Percentiles rank a stretch among this genome's conserved stretches.
phyloP scores from a whole-genome alignment of 1,284 basidiomycete species.

The Jaminaea rosea region DNA sequence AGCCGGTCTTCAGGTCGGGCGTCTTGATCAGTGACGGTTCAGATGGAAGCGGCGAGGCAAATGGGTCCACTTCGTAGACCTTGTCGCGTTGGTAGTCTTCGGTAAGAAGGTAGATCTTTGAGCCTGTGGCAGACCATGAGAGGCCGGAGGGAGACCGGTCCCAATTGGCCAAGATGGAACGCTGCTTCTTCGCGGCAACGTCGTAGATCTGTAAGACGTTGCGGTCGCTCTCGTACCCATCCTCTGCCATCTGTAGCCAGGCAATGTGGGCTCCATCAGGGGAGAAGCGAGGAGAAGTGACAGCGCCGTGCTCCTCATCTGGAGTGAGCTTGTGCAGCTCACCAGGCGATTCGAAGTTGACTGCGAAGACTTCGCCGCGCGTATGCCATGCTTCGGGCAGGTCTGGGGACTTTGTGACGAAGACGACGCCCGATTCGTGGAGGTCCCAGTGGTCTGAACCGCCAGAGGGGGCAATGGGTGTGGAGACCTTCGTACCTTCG shows the following conservation, averaged over 20 bases:
- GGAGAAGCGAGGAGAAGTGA: slow-evolving; percentile 15
- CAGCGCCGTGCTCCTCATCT: slow-evolving; percentile 17
- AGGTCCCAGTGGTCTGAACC: slow-evolving; percentile 19
- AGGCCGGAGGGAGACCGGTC: slow-evolving; percentile 18
- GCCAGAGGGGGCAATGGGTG: slow-evolving; percentile 28
- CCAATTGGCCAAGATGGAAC: slow-evolving; percentile 17
- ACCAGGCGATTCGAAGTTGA: slow-evolving; percentile 10
- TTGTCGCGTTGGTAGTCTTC: slow-evolving; percentile 16
- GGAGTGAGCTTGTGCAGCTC: slow-evolving; percentile 7
- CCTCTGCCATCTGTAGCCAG: slow-evolving; percentile 33
- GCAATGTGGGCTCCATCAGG: slow-evolving; percentile 18
- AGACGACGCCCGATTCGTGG: slow-evolving; percentile 13
- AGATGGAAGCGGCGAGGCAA: background rate
- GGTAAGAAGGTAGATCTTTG: slow-evolving; percentile 6
- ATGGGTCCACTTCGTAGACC: slow-evolving; percentile 8
- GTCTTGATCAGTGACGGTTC: background rate
- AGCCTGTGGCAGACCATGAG: slow-evolving; percentile 10
- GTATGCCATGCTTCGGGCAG: slow-evolving; percentile 27
- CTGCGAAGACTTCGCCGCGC: slow-evolving; percentile 18
- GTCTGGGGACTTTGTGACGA: slow-evolving; percentile 25
- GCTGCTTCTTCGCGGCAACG: slow-evolving; percentile 5
- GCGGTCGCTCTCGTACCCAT: slow-evolving; percentile 34
- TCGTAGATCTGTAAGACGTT: slow-evolving; percentile 12
- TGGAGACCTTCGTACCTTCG: slow-evolving; percentile 14
- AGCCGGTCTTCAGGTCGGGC: background rate